A percentile compares a stretch with the other conserved stretches of the same genome.
Evolutionary conservation across 371 early-diverging fungal genomes (phyloP).

Genomic region (Lichtheimia corymbifera): DNA sequence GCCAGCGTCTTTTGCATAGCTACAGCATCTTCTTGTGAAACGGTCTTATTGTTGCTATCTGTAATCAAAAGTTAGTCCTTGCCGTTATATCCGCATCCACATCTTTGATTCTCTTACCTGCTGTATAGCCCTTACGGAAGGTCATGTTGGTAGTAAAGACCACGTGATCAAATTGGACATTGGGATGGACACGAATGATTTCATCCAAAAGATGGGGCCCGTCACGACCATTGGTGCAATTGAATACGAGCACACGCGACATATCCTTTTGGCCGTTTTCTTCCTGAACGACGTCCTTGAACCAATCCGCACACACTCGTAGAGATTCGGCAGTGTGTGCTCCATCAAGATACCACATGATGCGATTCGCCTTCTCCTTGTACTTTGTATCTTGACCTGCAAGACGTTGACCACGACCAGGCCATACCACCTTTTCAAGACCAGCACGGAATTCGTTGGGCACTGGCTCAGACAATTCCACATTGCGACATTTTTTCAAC

Average conservation of each 20-base stretch:
- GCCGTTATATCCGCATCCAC: background rate
- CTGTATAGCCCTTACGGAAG: constrained; percentile 48
- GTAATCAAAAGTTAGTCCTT: constrained; percentile 13
- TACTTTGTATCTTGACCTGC: constrained; percentile 36
- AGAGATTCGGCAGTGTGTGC: constrained; percentile 94
- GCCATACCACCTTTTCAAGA: constrained; percentile 74
- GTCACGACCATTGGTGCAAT: constrained; percentile 84
- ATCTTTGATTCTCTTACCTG: constrained; percentile 22
- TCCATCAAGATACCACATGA: constrained; percentile 87
- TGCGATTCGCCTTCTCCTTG: constrained; percentile 33
- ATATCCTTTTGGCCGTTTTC: constrained; percentile 18
- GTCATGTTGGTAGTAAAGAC: constrained; percentile 81
- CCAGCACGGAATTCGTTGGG: constrained; percentile 62
- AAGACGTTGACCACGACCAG: constrained; percentile 83
- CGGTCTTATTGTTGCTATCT: constrained; percentile 70
- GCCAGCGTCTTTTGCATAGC: constrained; percentile 56
- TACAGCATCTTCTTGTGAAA: constrained; percentile 55
- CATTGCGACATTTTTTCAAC: constrained; percentile 47
- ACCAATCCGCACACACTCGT: constrained; percentile 81
- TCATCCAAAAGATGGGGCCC: constrained; percentile 56
- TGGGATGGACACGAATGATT: constrained; percentile 41
- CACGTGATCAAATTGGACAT: constrained; percentile 59
- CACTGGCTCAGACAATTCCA: constrained; percentile 27
- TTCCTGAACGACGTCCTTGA: constrained; percentile 35
- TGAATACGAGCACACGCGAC: constrained; percentile 75